Evolutionary conservation across 106 monocot genomes (phyloP), one percentile per base, ranked within the genome.

Genomic region (Posidonia australis): DNA sequence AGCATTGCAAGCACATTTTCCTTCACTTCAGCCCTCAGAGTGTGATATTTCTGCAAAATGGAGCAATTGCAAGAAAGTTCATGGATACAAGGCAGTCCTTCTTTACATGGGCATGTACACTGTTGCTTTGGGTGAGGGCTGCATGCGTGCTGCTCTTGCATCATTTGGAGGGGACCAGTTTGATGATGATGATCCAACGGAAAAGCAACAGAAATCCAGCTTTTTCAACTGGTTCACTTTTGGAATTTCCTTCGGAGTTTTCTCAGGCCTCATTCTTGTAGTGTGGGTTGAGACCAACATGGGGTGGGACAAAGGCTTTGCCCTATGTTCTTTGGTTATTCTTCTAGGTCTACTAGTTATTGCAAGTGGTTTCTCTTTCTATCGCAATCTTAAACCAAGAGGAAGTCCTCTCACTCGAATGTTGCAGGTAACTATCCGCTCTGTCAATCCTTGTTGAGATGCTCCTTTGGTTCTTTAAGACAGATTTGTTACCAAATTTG

Each of bases 181-280:
- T 25, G 80, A 83, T 28, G 58, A 51, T 26, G 74, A 83, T 10
- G 83, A 86, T 56, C 82, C 77, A 20, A 46, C 62, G 0, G 80
- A 90, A 54, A 72, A 66, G 19, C 51, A 48, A 30, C 77, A 55
- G 3, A 72, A 83, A n/a, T 74, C 86, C 25, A 86, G 90, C 70
- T 90, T 76, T 64, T 90, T 90, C 60, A 90, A 83, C 63, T 90
- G 90, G 90, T 83, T 51, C 42, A 83, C 83, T 12, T 83, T 86
- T 51, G 64, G 76, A 24, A 78, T 90, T 27, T 86, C 90, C 9
- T 19, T 83, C 1, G 90, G 90, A 62, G 69, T 61, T 19, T 74
- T 81, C 13, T 41, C 28, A 5, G 86, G 86, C 0, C 55, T 83
- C 17, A 68, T 60, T 46, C 66, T 90, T 31, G 56, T 90, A 17